A percentile compares a stretch with the other conserved stretches of the same genome.
These are phyloP conservation scores for Dictyostelium discoideum DNA, from an alignment of 78 protist genomes.

Conservation along the genomic window DNA sequence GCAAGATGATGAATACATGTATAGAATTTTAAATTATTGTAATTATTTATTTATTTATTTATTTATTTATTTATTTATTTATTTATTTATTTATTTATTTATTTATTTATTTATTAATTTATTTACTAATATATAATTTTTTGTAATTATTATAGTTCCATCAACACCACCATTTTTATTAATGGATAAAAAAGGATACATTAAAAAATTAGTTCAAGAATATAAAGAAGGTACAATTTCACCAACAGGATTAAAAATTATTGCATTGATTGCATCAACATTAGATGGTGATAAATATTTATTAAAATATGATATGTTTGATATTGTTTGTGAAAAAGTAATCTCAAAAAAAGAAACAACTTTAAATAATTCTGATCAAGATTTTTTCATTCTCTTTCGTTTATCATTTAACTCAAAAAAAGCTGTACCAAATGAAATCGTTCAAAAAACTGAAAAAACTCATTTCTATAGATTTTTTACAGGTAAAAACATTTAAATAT, in stretches of 20 bases:
- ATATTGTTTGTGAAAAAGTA: not conserved
- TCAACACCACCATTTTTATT: slow-evolving; percentile 57
- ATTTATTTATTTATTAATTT: too few species aligned
- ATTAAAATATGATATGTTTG: slow-evolving; percentile 11
- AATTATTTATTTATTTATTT: not conserved
- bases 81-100: too few species aligned
- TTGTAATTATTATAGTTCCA: slow-evolving; percentile 25
- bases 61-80: not conserved
- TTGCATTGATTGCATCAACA: not conserved
- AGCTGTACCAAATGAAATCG: not conserved
- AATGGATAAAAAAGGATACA: not conserved
- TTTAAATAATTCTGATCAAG: not conserved
- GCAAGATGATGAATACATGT: not conserved
- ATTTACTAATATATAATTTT: not conserved
- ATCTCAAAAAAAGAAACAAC: not conserved
- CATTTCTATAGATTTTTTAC: not conserved
- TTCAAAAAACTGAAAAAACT: slow-evolving; percentile 13
- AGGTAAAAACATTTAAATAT: too few species aligned
- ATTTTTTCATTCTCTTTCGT: not conserved
- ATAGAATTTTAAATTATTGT: slow-evolving; percentile 25
- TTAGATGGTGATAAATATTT: slow-evolving; percentile 4
- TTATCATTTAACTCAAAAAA: not conserved
- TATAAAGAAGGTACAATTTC: not conserved
- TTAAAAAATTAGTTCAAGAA: slow-evolving; percentile 8
- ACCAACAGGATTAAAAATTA: slow-evolving; percentile 13